phyloP scores from a whole-genome alignment of 495 filamentous ascomycete species.

The Xylaria venustula region DNA sequence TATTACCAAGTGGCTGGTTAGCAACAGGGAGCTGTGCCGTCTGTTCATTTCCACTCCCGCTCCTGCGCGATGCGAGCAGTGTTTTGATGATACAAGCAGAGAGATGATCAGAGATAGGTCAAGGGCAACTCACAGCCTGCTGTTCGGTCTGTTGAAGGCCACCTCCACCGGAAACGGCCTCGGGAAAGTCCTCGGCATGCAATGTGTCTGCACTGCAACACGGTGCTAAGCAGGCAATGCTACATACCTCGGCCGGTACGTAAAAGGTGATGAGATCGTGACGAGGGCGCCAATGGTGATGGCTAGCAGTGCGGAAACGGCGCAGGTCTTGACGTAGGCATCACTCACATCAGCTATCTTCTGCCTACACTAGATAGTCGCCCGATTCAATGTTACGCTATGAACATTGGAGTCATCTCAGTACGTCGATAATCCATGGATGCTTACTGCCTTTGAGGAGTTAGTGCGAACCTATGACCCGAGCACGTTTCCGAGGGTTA shows the following conservation, averaged over 20 bases:
- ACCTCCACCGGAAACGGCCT: neutral
- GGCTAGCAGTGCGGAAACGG: neutral
- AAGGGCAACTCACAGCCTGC: neutral
- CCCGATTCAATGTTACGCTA: neutral
- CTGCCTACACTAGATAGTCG: neutral
- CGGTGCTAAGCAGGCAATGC: neutral
- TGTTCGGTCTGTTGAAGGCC: neutral
- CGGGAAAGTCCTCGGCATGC: neutral
- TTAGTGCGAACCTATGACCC: neutral
- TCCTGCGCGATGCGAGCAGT: neutral
- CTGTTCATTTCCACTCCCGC: neutral
- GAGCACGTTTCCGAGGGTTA: constrained; percentile 1
- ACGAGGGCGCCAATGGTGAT: neutral
- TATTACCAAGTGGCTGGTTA: neutral
- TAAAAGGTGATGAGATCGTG: no score
- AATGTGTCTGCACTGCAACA: neutral
- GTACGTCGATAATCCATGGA: neutral
- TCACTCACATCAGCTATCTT: neutral
- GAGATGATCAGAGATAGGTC: neutral
- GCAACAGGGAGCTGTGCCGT: neutral
- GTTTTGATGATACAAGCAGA: neutral
- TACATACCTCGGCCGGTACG: no score
- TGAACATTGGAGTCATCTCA: neutral
- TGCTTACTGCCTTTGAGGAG: neutral
- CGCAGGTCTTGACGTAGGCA: neutral